These are phyloP conservation scores for Wickerhamiella pararugosa DNA, from an alignment of 1,139 yeast species.

Conservation along the genomic window DNA sequence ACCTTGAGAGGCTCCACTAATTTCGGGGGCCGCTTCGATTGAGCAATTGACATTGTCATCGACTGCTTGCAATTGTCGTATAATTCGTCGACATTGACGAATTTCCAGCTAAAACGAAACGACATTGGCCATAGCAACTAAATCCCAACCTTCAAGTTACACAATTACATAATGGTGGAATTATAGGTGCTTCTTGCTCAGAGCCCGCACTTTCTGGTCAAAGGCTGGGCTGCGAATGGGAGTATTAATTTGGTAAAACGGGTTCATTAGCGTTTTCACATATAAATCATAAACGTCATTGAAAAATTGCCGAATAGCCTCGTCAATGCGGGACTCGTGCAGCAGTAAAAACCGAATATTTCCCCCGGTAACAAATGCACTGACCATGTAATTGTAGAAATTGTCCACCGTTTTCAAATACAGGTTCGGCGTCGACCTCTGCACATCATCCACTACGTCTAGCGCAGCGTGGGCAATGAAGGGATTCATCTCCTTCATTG, in stretches of 20 bases:
- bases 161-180: neutral
- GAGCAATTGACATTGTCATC: constrained; percentile 63
- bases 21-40: constrained; percentile 54
- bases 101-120: constrained; percentile 19
- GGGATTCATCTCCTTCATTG: constrained; percentile 68
- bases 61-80: constrained; percentile 51
- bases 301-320: constrained; percentile 68
- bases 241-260: constrained; percentile 67
- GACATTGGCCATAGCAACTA: constrained; percentile 12
- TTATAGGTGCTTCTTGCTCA: constrained; percentile 65
- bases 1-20: constrained; percentile 61
- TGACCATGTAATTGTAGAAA: constrained; percentile 65
- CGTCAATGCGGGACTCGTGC: constrained; percentile 55
- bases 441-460: constrained; percentile 78
- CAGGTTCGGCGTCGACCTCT: constrained; percentile 56
- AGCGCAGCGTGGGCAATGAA: constrained; percentile 78
- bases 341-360: constrained; percentile 69
- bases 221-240: constrained; percentile 63
- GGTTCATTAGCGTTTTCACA: constrained; percentile 71
- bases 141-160: neutral
- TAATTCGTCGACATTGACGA: constrained; percentile 51
- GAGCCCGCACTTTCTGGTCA: constrained; percentile 53
- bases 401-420: constrained; percentile 70
- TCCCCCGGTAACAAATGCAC: constrained; percentile 80
- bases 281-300: constrained; percentile 76